Conservation (phyloP, 352 stramenopile genomes). For the Phytophthora crassamura region DNA sequence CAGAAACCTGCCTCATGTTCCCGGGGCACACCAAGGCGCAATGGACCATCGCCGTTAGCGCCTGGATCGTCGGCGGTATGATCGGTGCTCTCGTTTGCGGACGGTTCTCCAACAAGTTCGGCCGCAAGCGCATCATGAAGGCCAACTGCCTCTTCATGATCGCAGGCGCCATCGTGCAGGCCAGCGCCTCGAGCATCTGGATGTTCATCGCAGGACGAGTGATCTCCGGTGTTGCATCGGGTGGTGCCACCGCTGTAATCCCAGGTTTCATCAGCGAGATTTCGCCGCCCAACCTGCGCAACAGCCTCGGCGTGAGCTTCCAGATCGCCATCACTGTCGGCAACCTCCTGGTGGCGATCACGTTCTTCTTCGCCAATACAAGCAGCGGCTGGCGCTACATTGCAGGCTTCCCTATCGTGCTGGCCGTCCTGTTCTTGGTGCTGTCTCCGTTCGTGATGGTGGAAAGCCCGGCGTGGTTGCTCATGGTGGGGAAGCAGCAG, state of each 20-base stretch:
- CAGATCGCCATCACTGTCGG: conserved; percentile 38
- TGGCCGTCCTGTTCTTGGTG: conserved; percentile 33
- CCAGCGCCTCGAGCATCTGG: conserved; percentile 32
- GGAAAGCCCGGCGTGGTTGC: conserved; percentile 32
- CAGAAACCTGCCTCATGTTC: conserved; percentile 66
- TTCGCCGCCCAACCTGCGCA: conserved; percentile 37
- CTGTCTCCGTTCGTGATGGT: conserved; percentile 29
- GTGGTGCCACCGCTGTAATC: conserved; percentile 33
- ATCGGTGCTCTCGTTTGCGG: conserved; percentile 41
- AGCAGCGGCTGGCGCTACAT: conserved; percentile 39
- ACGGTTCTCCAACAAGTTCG: conserved; percentile 31
- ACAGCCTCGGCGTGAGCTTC: conserved; percentile 36
- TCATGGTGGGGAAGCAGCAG: conserved; percentile 26
- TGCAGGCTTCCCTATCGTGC: conserved; percentile 37
- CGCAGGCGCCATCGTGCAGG: conserved; percentile 40
- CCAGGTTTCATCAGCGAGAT: conserved; percentile 43
- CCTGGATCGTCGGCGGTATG: conserved; percentile 44
- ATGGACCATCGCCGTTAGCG: conserved; percentile 56
- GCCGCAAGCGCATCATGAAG: conserved; percentile 27
- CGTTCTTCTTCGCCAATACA: conserved; percentile 39
- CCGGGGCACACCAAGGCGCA: conserved; percentile 49
- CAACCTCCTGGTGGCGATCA: conserved; percentile 31
- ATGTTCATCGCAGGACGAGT: conserved; percentile 44
- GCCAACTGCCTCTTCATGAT: conserved; percentile 49
- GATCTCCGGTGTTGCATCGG: conserved; percentile 48